Percentiles rank a stretch among this genome's conserved stretches.
Conservation (phyloP, 805 yeast species). For the Cyberlindnera mississippiensis region DNA sequence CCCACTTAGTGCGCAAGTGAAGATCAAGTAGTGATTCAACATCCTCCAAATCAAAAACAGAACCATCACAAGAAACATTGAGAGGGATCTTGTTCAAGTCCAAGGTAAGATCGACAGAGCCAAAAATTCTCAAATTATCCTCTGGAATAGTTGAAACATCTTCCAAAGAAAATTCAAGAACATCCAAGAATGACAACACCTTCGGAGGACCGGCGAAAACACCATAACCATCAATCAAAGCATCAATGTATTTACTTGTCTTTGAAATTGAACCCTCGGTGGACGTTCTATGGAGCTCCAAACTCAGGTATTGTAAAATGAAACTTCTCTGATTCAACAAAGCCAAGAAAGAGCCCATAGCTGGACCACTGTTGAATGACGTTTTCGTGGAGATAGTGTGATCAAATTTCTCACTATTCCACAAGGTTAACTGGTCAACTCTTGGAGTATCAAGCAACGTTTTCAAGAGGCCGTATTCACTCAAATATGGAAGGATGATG, state of each 20-base stretch:
- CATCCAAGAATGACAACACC: constrained; percentile 65
- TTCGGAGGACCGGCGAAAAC: constrained; percentile 60
- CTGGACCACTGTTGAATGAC: constrained; percentile 29
- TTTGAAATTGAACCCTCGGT: constrained; percentile 45
- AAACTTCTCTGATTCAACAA: constrained; percentile 60
- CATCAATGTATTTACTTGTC: constrained; percentile 46
- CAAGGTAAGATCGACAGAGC: constrained; percentile 35
- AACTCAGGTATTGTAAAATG: constrained; percentile 59
- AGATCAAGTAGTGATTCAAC: constrained; percentile 35
- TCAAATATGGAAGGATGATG: constrained; percentile 47
- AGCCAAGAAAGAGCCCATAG: constrained; percentile 51
- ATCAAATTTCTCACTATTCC: constrained; percentile 48
- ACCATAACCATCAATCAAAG: constrained; percentile 48
- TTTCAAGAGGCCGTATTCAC: constrained; percentile 49
- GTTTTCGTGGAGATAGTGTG: constrained; percentile 34
- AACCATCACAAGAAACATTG: constrained; percentile 25
- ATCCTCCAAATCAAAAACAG: constrained; percentile 41
- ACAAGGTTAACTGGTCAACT: constrained; percentile 48
- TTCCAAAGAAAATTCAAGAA: constrained; percentile 55
- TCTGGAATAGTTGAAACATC: constrained; percentile 32
- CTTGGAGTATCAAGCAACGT: constrained; percentile 47
- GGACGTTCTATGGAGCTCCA: constrained; percentile 64
- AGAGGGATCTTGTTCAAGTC: constrained; percentile 39
- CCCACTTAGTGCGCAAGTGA: constrained; percentile 21
- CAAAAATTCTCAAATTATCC: constrained; percentile 9